Base-by-base conservation (phyloP, 2,329 filamentous ascomycete genomes). In the Orbilia ellipsospora region DNA sequence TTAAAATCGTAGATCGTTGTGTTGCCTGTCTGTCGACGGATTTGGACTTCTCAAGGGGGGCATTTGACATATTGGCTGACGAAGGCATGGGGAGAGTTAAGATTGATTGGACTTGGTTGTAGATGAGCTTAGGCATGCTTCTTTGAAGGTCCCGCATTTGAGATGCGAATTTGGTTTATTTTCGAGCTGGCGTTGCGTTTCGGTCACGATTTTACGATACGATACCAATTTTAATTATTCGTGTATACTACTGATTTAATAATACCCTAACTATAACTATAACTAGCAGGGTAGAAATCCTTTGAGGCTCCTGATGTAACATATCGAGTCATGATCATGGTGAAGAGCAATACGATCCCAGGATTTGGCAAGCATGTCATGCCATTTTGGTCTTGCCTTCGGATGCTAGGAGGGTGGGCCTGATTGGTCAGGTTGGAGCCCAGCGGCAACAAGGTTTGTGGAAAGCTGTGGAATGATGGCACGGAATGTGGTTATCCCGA, bases 1-100 rank as follows among this genome's bases (percentile, higher is more conserved):
- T 92, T 26, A 88, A 83, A 18, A 88, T 93, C 5, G 89, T 92
- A 4, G 90, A 93, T 82, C 85, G 90, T 61, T 93, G 90, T 82
- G 81, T 76, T 0, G 85, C 83, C 0, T 88, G 87, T 77, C 78
- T 78, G 26, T 77, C 83, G 8, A 80, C 82, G 26, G 85, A 87
- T 78, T 77, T 88, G 16, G 86, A 88, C 78, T 80, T 86, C 20
- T 86, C 83, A 10, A 81, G 84, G 0, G 79, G 80, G 3, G 85
- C 83, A 0, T 88, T 88, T 80, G 81, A 84, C 74, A 78, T 80
- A 77, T 79, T 87, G 55, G 86, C 85, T 64, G 83, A 84, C 12
- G 81, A 83, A 69, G 83, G 82, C 1, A 81, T 85, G 69, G 82
- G 80, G 15, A 80, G 83, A 73, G 85, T 83, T 1, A 40, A 70